Percentiles rank a stretch among this genome's conserved stretches.
These are phyloP conservation scores for Phytopythium boreale DNA, from an alignment of 352 stramenopile species.

Conservation along the genomic window DNA sequence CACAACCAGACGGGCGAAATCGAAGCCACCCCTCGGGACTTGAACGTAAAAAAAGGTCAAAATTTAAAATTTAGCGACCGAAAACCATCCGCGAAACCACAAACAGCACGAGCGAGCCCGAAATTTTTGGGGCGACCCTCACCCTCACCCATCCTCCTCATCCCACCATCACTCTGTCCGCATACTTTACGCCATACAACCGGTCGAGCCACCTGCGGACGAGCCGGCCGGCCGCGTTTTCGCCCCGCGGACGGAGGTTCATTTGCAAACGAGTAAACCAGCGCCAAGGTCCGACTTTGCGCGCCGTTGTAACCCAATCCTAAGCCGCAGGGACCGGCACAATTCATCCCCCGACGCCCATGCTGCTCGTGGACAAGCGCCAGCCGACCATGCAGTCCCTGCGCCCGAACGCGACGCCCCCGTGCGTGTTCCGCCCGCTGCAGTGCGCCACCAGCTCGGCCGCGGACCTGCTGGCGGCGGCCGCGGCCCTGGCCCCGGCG, in stretches of 20 bases:
- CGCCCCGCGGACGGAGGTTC: background rate
- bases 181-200: constrained; percentile 1
- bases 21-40: too few relatives aligned
- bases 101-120: background rate
- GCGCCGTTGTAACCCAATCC: background rate
- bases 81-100: background rate
- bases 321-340: too few relatives aligned
- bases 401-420: background rate
- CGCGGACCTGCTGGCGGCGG: background rate
- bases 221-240: background rate
- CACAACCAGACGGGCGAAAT: too few relatives aligned
- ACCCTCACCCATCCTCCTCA: constrained; percentile 4
- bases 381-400: constrained; percentile 7
- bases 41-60: background rate
- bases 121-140: background rate
- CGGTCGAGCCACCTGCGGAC: background rate
- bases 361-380: constrained; percentile 39
- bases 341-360: constrained; percentile 5
- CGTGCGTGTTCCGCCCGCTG: background rate
- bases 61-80: background rate
- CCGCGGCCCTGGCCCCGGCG: background rate
- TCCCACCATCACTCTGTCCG: background rate
- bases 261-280: background rate
- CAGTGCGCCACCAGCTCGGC: background rate
- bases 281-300: background rate